Evolutionary conservation across 768 basidiomycete species (phyloP).

Genomic region (Serendipita sp.): DNA sequence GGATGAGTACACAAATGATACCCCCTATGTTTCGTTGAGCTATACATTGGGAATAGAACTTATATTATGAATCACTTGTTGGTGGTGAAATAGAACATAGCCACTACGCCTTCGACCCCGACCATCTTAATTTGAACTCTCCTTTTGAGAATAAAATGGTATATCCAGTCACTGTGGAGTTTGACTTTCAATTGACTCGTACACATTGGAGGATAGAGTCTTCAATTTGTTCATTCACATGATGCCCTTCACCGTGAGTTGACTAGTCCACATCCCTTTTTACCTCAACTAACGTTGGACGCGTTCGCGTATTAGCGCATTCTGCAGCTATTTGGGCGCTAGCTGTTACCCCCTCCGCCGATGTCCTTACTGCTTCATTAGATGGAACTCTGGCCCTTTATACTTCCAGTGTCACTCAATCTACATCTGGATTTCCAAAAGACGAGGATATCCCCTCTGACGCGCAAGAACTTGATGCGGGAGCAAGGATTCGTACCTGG

Average conservation of each 20-base stretch:
- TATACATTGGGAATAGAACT: too few species aligned
- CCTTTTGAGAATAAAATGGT: too few species aligned
- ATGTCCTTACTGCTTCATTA: neutral
- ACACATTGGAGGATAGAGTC: neutral
- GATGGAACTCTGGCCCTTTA: neutral
- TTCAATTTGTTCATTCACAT: neutral
- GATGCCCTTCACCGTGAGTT: neutral
- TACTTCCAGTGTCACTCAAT: neutral
- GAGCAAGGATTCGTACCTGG: neutral
- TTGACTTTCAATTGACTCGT: too few species aligned
- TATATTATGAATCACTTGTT: too few species aligned
- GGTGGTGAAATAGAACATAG: too few species aligned
- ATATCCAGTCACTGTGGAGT: too few species aligned
- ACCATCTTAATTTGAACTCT: too few species aligned
- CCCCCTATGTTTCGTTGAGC: too few species aligned
- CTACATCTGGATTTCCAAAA: neutral
- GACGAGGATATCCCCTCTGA: neutral
- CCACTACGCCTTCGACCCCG: too few species aligned
- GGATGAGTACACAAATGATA: too few species aligned
- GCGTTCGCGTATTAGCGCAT: neutral
- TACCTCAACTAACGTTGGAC: neutral
- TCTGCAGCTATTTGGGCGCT: neutral
- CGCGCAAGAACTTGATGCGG: neutral
- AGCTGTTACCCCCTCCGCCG: neutral
- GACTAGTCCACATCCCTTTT: neutral